Conservation (phyloP, 805 yeast species). For the Candida qinlingensis region DNA sequence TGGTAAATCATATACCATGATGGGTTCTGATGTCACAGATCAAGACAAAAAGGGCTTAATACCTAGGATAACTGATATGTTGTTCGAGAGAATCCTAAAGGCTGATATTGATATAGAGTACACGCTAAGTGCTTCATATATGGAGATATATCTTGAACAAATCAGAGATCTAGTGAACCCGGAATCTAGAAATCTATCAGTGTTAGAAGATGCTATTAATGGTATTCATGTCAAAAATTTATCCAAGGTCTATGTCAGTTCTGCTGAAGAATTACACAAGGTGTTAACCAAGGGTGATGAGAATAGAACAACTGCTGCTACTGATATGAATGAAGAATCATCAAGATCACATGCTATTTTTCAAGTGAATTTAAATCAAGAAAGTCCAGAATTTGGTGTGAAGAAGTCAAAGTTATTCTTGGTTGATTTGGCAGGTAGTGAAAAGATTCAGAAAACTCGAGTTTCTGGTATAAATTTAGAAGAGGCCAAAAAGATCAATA, state of each 20-base stretch:
- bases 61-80: slow-evolving; percentile 63
- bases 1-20: slow-evolving; percentile 77
- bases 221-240: slow-evolving; percentile 74
- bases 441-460: slow-evolving; percentile 71
- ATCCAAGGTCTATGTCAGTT: slow-evolving; percentile 53
- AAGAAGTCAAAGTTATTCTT: slow-evolving; percentile 62
- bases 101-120: slow-evolving; percentile 50
- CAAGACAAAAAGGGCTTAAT: slow-evolving; percentile 46
- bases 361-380: slow-evolving; percentile 62
- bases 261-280: slow-evolving; percentile 51
- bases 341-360: slow-evolving; percentile 81
- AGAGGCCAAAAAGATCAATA: slow-evolving; percentile 81
- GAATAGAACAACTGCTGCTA: slow-evolving; percentile 51
- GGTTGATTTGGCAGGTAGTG: slow-evolving; percentile 87
- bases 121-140: slow-evolving; percentile 56
- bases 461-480: slow-evolving; percentile 70
- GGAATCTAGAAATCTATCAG: slow-evolving; percentile 29
- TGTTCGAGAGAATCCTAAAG: slow-evolving; percentile 50
- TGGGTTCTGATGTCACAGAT: slow-evolving; percentile 43
- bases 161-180: slow-evolving; percentile 57
- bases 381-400: slow-evolving; percentile 48
- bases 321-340: slow-evolving; percentile 67
- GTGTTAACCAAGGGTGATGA: slow-evolving; percentile 55
- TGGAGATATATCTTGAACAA: slow-evolving; percentile 80
- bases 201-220: slow-evolving; percentile 58